Percentiles rank a stretch among this genome's conserved stretches.
Evolutionary conservation across 1,284 basidiomycete genomes (phyloP).

Genomic region (Trametes hirsuta): DNA sequence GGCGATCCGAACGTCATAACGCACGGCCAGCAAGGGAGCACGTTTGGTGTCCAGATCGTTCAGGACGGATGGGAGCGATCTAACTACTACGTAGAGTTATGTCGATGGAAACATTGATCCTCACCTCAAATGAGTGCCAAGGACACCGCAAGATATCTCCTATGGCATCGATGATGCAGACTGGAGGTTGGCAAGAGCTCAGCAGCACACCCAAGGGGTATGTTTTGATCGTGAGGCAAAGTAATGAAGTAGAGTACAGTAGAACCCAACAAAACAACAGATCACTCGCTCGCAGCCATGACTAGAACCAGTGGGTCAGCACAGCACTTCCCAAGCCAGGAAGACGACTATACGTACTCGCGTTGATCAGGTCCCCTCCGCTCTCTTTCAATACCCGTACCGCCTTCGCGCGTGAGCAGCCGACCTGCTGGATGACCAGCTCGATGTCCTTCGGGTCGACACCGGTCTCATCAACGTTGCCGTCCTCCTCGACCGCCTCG

Average conservation of each 20-base stretch:
- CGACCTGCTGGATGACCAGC: conserved; percentile 87
- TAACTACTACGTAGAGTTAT: conserved; percentile 78
- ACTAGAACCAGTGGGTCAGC: conserved; percentile 40
- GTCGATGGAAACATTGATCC: conserved; percentile 53
- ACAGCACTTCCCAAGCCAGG: not conserved
- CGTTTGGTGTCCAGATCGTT: conserved; percentile 61
- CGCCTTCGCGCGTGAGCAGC: conserved; percentile 87
- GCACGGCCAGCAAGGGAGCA: not conserved
- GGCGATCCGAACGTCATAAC: conserved; percentile 34
- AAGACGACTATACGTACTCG: conserved; percentile 65
- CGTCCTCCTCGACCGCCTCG: conserved; percentile 80
- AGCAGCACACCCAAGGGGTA: conserved; percentile 10
- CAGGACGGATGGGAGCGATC: conserved; percentile 87
- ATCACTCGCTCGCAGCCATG: conserved; percentile 74
- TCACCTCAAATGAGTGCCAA: not conserved
- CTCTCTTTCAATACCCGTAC: conserved; percentile 87
- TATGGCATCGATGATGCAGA: not conserved
- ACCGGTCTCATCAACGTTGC: conserved; percentile 76
- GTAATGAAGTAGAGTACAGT: conserved; percentile 26
- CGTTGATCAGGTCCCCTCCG: conserved; percentile 92
- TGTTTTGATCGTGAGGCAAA: conserved; percentile 24
- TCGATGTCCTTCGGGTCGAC: conserved; percentile 96
- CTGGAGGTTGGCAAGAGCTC: not conserved
- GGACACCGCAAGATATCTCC: not conserved
- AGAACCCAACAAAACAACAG: conserved; percentile 22